Evolutionary conservation across 1,139 yeast species (phyloP).

Genomic region (Saccharomyces pastorianus): DNA sequence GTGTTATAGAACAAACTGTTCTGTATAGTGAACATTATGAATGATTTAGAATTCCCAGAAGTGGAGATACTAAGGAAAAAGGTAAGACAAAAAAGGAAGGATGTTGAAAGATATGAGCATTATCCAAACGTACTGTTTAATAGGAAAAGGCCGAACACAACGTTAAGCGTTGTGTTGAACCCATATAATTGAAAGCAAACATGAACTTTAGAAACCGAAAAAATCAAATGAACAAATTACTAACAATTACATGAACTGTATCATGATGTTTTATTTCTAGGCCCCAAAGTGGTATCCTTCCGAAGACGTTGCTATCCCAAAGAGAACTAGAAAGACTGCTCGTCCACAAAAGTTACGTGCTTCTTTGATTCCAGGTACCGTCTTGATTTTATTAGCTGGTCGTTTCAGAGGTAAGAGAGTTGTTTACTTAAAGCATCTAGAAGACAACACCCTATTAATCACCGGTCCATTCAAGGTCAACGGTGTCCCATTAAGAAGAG

Average conservation of each 20-base stretch:
- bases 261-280: constrained; percentile 25
- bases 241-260: neutral
- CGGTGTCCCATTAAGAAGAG: constrained; percentile 99
- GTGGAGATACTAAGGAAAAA: neutral
- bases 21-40: neutral
- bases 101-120: neutral
- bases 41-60: neutral
- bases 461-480: constrained; percentile 99
- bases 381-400: constrained; percentile 95
- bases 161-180: neutral
- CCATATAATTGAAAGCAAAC: neutral
- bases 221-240: neutral
- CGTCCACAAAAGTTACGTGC: constrained; percentile 96
- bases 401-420: constrained; percentile 99
- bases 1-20: neutral
- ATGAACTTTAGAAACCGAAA: neutral
- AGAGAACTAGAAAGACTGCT: constrained; percentile 79
- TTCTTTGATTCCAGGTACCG: constrained; percentile 96
- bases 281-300: constrained; percentile 96
- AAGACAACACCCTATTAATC: constrained; percentile 96
- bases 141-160: neutral
- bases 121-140: neutral
- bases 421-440: constrained; percentile 93
- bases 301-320: constrained; percentile 84
- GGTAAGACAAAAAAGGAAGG: neutral